Evolutionary conservation across 257 asterid species (phyloP).

Genomic region (Penstemon barbatus): DNA sequence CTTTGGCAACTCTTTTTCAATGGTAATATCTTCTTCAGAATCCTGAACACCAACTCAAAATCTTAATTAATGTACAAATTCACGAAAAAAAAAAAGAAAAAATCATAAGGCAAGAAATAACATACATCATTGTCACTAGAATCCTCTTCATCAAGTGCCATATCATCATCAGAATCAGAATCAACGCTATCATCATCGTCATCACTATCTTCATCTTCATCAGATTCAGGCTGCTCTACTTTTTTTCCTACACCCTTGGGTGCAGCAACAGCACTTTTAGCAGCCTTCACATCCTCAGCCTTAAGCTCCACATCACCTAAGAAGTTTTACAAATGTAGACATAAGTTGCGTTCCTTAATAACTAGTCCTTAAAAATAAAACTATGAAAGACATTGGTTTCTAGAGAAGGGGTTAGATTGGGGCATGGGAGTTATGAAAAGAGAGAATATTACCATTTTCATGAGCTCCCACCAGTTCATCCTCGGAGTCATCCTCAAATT

Average conservation of each 20-base stretch:
- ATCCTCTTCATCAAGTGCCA: conserved; percentile 27
- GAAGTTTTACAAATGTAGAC: not conserved
- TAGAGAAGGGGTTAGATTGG: not conserved
- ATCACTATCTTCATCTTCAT: conserved; percentile 40
- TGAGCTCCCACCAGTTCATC: conserved; percentile 24
- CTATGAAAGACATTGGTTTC: not conserved
- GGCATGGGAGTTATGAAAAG: not conserved
- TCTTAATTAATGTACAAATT: not conserved
- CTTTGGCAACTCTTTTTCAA: conserved; percentile 49
- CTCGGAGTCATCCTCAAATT: conserved; percentile 28
- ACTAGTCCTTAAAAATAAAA: not conserved
- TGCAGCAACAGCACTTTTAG: conserved; percentile 21
- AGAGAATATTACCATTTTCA: conserved; percentile 25
- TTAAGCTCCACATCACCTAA: conserved; percentile 29
- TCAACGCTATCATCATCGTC: conserved; percentile 37
- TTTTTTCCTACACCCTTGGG: conserved; percentile 24
- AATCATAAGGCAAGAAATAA: not conserved
- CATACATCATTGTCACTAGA: conserved; percentile 34
- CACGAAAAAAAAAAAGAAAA: not conserved
- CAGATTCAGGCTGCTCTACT: conserved; percentile 30
- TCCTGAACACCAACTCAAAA: conserved; percentile 27
- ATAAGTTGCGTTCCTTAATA: not conserved
- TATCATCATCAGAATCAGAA: conserved; percentile 37
- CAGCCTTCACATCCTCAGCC: conserved; percentile 27
- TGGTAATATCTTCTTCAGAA: conserved; percentile 34